phyloP scores from a whole-genome alignment of 2,329 filamentous ascomycete genomes.

The Penicillium sp. region DNA sequence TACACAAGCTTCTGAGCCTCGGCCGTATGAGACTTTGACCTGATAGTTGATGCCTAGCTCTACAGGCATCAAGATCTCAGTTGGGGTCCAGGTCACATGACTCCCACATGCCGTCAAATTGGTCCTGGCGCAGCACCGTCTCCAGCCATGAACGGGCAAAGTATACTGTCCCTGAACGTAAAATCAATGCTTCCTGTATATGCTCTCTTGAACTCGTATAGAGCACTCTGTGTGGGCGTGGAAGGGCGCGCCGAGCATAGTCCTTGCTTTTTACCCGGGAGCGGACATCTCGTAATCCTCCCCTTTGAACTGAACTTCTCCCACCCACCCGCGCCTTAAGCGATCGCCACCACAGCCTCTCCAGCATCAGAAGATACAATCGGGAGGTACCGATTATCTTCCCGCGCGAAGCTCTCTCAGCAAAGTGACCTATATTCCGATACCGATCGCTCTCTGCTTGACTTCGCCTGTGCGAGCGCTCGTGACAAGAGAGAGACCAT shows the following conservation, averaged over 20 bases:
- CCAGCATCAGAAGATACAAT: not conserved
- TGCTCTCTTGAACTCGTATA: not conserved
- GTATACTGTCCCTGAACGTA: not conserved
- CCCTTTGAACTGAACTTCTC: constrained; percentile 21
- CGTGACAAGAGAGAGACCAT: constrained; percentile 6
- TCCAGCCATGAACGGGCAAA: constrained; percentile 5
- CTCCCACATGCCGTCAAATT: constrained; percentile 12
- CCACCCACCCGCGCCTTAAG: constrained; percentile 13
- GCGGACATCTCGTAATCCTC: constrained; percentile 24
- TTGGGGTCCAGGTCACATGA: constrained; percentile 13
- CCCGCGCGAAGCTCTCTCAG: not conserved
- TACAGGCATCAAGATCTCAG: not conserved
- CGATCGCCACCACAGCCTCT: constrained; percentile 7
- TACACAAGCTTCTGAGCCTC: not conserved
- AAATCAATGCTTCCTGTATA: not conserved
- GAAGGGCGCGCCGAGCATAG: constrained; percentile 7
- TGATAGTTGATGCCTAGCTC: not conserved
- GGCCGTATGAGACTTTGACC: not conserved
- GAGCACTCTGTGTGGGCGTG: constrained; percentile 1
- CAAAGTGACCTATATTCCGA: not conserved
- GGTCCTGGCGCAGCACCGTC: constrained; percentile 6
- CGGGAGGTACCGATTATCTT: not conserved
- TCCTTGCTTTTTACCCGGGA: constrained; percentile 14
- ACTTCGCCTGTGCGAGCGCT: not conserved
- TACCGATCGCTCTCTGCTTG: not conserved